Base-by-base conservation (phyloP, 371 early-diverging fungal species). In the Saksenaea oblongispora region DNA sequence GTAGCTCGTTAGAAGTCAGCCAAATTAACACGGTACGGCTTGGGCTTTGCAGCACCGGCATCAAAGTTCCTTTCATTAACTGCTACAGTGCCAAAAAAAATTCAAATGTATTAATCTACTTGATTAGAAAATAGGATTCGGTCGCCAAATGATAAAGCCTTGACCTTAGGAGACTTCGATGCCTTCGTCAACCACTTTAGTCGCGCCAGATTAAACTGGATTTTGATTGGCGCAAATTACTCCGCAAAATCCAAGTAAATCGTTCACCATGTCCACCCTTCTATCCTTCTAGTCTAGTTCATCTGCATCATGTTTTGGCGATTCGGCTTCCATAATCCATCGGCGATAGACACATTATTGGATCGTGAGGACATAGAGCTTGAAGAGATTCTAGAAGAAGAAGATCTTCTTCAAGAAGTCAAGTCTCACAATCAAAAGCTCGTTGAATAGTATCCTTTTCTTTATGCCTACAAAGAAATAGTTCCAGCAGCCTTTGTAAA, bases 361-460 rank as follows among this genome's bases (percentile, higher is more conserved):
- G 91, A 91, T 57, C 87, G 85, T 61, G 90, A 89, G 54, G 87
- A 87, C 61, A 80, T 88, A 51, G 88, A 87, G 17, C 76, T 91
- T 41, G 90, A 90, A 44, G 91, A 91, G 64, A 73, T 92, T 55
- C 75, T 93, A 47, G 90, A 90, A 63, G 91, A 92, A 66, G 92
- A 91, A 62, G 93, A 92, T 72, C 74, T 93, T 62, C 78, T 93
- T 57, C 93, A 93, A 76, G 92, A 92, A 74, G 88, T 88, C 81
- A 93, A 92, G 70, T 74, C 87, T n/a, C 86, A 87, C 56, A 92
- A 90, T 71, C 75, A 85, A 55, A 88, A 89, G 68, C 86, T 92
- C 42, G 79, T 93, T 57, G 89, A 91, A 61, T 92, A 87, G 93
- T 92, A 86, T 72, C 73, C 42, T 63, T 47, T 47, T 39, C n/a